Percentiles rank a stretch among this genome's conserved stretches.
These are phyloP conservation scores for Calocybe cyanea DNA, from an alignment of 768 basidiomycete genomes.

Conservation along the genomic window DNA sequence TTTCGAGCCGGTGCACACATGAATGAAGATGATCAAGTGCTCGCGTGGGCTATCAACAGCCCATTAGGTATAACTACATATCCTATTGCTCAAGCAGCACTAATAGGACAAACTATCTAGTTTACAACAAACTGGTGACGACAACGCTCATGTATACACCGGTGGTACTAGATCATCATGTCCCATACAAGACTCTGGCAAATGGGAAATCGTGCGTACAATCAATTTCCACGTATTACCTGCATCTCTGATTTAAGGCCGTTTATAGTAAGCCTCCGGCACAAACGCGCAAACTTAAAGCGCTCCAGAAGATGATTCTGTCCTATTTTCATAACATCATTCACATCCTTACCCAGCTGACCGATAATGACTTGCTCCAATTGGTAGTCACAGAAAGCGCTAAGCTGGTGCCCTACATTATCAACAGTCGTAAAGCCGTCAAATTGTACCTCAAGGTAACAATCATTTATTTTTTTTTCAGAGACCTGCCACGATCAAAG, in stretches of 20 bases:
- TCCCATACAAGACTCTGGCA: conserved; percentile 78
- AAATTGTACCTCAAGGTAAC: conserved; percentile 83
- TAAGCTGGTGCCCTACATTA: conserved; percentile 86
- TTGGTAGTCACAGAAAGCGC: conserved; percentile 81
- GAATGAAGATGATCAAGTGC: conserved; percentile 77
- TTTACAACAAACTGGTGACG: conserved; percentile 91
- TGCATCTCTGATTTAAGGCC: conserved; percentile 4
- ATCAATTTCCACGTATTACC: conserved; percentile 2
- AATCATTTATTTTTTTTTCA: conserved; percentile 4
- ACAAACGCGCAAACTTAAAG: conserved; percentile 76
- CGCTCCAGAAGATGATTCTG: conserved; percentile 81
- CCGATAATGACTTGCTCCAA: conserved; percentile 59
- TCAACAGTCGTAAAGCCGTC: conserved; percentile 78
- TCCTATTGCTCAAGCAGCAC: background rate
- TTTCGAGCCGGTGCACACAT: conserved; percentile 89
- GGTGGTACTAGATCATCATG: conserved; percentile 79
- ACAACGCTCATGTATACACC: conserved; percentile 90
- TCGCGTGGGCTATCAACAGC: conserved; percentile 86
- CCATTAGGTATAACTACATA: conserved; percentile 52
- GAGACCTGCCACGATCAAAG: background rate
- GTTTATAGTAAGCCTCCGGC: conserved; percentile 75
- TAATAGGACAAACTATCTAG: conserved; percentile 33
- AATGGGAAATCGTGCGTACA: conserved; percentile 81
- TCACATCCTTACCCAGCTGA: conserved; percentile 72
- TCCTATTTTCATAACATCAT: conserved; percentile 89